Conservation (phyloP, 495 filamentous ascomycete genomes). For the Podospora australis region DNA sequence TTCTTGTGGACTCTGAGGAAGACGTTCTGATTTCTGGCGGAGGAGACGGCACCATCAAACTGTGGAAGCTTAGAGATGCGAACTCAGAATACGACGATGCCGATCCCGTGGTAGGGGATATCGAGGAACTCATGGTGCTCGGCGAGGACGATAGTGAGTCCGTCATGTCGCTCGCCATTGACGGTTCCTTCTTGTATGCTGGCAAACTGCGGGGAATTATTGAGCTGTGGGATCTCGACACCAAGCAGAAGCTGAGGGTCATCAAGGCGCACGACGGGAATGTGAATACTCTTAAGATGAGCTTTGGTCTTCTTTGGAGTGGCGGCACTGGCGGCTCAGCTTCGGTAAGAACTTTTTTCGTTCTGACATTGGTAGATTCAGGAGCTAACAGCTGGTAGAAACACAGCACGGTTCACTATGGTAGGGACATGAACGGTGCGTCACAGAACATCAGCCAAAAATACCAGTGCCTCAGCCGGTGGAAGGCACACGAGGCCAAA, state of each 20-base stretch:
- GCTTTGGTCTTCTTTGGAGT: slow-evolving; percentile 76
- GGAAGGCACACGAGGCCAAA: slow-evolving; percentile 80
- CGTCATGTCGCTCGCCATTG: slow-evolving; percentile 74
- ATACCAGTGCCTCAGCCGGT: slow-evolving; percentile 74
- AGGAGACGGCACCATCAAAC: slow-evolving; percentile 86
- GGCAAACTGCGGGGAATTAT: slow-evolving; percentile 85
- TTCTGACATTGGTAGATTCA: no score
- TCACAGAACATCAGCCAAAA: slow-evolving; percentile 75
- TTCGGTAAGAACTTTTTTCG: slow-evolving; percentile 60
- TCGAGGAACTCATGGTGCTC: slow-evolving; percentile 56
- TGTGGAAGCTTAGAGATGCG: slow-evolving; percentile 64
- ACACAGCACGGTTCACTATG: slow-evolving; percentile 52
- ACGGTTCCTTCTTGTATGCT: slow-evolving; percentile 84
- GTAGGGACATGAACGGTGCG: slow-evolving; percentile 37
- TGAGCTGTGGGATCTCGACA: slow-evolving; percentile 96
- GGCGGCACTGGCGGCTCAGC: slow-evolving; percentile 73
- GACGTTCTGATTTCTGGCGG: slow-evolving; percentile 85
- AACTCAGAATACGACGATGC: slow-evolving; percentile 26
- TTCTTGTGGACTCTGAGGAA: slow-evolving; percentile 57
- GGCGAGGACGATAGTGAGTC: slow-evolving; percentile 74
- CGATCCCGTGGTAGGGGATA: slow-evolving; percentile 40
- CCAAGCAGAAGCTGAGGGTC: slow-evolving; percentile 77
- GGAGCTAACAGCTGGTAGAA: slow-evolving; percentile 40
- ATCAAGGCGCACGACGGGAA: slow-evolving; percentile 76
- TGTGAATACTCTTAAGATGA: slow-evolving; percentile 77